Evolutionary conservation across 2,329 filamentous ascomycete genomes (phyloP).

Genomic region (Sporothrix euskadiensis): DNA sequence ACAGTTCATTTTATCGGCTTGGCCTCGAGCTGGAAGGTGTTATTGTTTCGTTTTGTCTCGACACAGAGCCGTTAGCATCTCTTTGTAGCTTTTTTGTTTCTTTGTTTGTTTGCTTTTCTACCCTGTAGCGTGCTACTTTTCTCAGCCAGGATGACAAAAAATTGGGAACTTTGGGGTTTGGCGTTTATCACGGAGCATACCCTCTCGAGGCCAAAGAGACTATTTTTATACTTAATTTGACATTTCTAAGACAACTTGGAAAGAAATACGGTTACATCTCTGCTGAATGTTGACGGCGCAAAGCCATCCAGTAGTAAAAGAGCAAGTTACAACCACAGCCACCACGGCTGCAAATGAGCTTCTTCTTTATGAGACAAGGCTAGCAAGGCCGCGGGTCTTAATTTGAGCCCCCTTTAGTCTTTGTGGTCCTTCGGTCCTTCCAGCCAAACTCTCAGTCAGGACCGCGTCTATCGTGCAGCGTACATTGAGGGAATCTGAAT

Average conservation of each 20-base stretch:
- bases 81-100: neutral
- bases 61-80: neutral
- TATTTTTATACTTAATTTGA: neutral
- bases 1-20: neutral
- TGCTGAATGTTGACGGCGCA: neutral
- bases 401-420: neutral
- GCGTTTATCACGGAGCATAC: constrained; percentile 14
- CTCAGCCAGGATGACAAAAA: neutral
- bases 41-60: neutral
- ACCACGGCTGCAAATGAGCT: neutral
- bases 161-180: neutral
- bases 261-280: neutral
- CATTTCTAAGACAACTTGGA: neutral
- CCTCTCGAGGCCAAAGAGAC: neutral
- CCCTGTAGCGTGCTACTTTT: neutral
- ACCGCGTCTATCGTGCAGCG: neutral
- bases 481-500: neutral
- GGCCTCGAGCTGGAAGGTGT: neutral
- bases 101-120: neutral
- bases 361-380: neutral
- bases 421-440: neutral
- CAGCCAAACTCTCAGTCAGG: neutral
- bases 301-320: neutral
- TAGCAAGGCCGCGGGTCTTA: neutral
- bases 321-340: neutral